Conservation (phyloP, 495 filamentous ascomycete species). For the Letharia lupina region DNA sequence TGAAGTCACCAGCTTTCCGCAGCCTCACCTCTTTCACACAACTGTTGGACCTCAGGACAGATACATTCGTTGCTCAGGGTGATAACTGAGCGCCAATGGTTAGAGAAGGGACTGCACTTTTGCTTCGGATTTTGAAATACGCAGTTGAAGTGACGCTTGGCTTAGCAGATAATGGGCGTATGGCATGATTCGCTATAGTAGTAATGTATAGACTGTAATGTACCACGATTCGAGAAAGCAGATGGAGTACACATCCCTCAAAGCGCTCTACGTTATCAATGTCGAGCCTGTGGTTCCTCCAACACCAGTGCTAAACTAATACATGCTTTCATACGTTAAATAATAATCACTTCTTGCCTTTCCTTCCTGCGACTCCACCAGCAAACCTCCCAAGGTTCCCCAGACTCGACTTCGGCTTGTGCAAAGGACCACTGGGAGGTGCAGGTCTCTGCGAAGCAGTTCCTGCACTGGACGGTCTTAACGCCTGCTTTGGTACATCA, state of each 20-base stretch:
- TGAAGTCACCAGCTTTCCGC: background rate
- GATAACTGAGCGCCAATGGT: background rate
- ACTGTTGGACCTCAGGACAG: background rate
- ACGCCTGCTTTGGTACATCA: slow-evolving; percentile 33
- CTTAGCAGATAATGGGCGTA: background rate
- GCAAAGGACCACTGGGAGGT: slow-evolving; percentile 35
- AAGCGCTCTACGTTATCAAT: background rate
- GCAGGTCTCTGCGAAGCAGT: slow-evolving; percentile 37
- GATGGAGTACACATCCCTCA: background rate
- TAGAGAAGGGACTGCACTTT: background rate
- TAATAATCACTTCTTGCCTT: slow-evolving; percentile 36
- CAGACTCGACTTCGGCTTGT: slow-evolving; percentile 56
- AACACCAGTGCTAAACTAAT: background rate
- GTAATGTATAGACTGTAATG: background rate
- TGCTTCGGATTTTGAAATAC: background rate
- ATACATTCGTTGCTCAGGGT: background rate
- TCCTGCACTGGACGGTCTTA: slow-evolving; percentile 29
- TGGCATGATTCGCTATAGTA: background rate
- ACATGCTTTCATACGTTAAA: background rate
- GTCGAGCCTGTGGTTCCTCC: background rate
- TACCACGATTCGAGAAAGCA: background rate
- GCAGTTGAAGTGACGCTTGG: background rate
- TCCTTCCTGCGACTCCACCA: slow-evolving; percentile 55
- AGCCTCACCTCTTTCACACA: slow-evolving; percentile 2
- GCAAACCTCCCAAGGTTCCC: slow-evolving; percentile 62